A percentile compares a stretch with the other conserved stretches of the same genome.
Evolutionary conservation across 2,329 filamentous ascomycete species (phyloP).

Genomic region (Cladosporium sp.): DNA sequence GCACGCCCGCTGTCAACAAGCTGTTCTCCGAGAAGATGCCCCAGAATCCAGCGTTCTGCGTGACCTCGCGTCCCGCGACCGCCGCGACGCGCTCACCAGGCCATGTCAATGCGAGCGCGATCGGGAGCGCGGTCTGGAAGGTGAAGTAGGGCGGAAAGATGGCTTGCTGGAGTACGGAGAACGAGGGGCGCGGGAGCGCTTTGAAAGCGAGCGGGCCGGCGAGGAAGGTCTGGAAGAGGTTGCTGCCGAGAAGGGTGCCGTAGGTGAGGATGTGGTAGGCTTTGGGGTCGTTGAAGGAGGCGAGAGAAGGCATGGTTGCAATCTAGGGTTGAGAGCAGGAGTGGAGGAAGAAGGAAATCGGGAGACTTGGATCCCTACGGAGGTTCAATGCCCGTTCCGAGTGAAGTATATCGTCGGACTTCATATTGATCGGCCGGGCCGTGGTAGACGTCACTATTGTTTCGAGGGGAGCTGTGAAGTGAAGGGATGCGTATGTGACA

Average conservation of each 20-base stretch:
- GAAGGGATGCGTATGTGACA: conserved; percentile 1
- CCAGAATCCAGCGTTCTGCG: conserved; percentile 22
- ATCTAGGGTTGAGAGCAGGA: no score
- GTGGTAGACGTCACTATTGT: conserved; percentile 5
- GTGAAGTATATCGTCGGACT: no score
- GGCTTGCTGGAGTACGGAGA: conserved; percentile 70
- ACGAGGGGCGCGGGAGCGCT: conserved; percentile 69
- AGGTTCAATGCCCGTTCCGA: not conserved
- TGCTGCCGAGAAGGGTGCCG: conserved; percentile 73
- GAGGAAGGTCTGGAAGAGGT: conserved; percentile 82
- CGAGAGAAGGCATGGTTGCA: conserved; percentile 40
- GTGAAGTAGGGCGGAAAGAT: conserved; percentile 87
- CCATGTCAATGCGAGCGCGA: conserved; percentile 71
- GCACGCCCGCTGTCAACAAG: conserved; percentile 58
- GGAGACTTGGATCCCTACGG: not conserved
- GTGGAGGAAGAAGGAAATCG: not conserved
- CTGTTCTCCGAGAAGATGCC: conserved; percentile 53
- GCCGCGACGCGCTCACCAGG: conserved; percentile 49
- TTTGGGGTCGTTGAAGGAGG: conserved; percentile 53
- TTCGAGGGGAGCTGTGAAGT: not conserved
- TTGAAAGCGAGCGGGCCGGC: conserved; percentile 68
- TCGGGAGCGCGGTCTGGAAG: conserved; percentile 69
- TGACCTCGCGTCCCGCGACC: conserved; percentile 18
- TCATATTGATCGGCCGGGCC: not conserved
- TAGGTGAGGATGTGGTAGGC: conserved; percentile 75